phyloP scores from a whole-genome alignment of 2,329 filamentous ascomycete species.

The Ophiostoma populinum region DNA sequence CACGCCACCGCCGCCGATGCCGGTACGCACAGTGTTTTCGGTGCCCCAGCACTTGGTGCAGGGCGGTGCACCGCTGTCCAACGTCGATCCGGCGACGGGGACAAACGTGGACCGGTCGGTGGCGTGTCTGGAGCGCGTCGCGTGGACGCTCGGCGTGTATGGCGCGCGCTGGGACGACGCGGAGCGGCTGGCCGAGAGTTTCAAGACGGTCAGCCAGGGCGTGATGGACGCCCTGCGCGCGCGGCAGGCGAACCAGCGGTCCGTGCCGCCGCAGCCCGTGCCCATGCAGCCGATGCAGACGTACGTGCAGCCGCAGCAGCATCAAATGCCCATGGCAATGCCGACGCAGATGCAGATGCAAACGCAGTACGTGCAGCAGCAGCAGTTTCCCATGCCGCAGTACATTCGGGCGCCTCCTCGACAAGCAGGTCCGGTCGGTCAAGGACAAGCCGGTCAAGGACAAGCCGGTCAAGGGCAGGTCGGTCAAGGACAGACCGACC shows the following conservation, averaged over 20 bases:
- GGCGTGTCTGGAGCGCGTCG: constrained; percentile 34
- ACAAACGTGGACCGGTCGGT: constrained; percentile 39
- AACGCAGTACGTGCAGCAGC: constrained; percentile 7
- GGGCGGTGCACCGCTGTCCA: neutral
- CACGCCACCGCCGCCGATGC: constrained; percentile 34
- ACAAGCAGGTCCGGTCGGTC: neutral
- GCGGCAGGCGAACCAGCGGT: constrained; percentile 17
- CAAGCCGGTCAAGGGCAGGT: constrained; percentile 5
- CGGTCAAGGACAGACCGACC: neutral
- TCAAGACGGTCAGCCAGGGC: constrained; percentile 31
- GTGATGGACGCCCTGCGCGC: constrained; percentile 26
- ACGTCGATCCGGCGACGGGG: constrained; percentile 11
- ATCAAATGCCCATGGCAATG: neutral
- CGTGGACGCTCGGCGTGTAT: constrained; percentile 35
- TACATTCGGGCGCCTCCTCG: too few relatives aligned
- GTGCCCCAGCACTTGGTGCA: neutral
- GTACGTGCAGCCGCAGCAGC: constrained; percentile 2
- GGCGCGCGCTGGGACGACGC: constrained; percentile 43
- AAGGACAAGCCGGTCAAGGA: constrained; percentile 2
- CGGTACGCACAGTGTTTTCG: constrained; percentile 18
- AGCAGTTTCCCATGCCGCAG: constrained; percentile 4
- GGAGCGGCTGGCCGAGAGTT: constrained; percentile 32
- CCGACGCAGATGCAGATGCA: constrained; percentile 1
- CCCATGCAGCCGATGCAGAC: constrained; percentile 10
- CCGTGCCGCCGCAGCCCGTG: neutral